Evolutionary conservation across 495 filamentous ascomycete species (phyloP).

Genomic region (Penicillium diatomitis): DNA sequence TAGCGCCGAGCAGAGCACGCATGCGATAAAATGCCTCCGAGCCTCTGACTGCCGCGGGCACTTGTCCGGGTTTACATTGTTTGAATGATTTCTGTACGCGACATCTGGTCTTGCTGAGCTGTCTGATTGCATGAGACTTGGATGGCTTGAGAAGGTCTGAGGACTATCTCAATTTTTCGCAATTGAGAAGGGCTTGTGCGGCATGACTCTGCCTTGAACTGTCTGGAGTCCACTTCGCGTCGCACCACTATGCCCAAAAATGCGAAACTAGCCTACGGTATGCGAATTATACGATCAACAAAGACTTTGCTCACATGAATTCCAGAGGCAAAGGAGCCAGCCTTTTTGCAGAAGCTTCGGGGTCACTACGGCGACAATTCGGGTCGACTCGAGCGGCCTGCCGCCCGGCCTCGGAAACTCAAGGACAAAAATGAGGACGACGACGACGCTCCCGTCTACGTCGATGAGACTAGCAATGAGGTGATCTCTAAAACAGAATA

Average conservation of each 20-base stretch:
- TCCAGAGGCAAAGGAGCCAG: slow-evolving; percentile 37
- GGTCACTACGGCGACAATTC: slow-evolving; percentile 30
- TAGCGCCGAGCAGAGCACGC: slow-evolving; percentile 24
- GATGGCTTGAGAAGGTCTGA: no score
- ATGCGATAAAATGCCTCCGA: no score
- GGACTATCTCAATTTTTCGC: neutral
- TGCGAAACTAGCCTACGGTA: slow-evolving; percentile 42
- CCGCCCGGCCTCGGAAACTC: slow-evolving; percentile 30
- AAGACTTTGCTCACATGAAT: neutral
- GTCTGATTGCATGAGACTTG: no score
- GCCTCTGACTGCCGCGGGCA: no score
- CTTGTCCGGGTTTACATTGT: no score
- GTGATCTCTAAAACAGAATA: slow-evolving; percentile 42
- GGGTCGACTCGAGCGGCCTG: slow-evolving; percentile 33
- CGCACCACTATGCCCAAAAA: slow-evolving; percentile 35
- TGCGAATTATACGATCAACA: neutral
- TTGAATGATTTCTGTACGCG: no score
- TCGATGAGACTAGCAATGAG: slow-evolving; percentile 40
- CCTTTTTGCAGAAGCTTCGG: slow-evolving; percentile 38
- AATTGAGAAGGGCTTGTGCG: neutral
- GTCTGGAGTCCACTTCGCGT: slow-evolving; percentile 1
- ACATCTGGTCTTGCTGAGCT: no score
- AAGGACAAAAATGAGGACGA: slow-evolving; percentile 28
- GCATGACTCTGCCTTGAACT: slow-evolving; percentile 13
- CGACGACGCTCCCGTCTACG: slow-evolving; percentile 41